Conservation (phyloP, 2,329 filamentous ascomycete species). For the Epichloe bromicola region DNA sequence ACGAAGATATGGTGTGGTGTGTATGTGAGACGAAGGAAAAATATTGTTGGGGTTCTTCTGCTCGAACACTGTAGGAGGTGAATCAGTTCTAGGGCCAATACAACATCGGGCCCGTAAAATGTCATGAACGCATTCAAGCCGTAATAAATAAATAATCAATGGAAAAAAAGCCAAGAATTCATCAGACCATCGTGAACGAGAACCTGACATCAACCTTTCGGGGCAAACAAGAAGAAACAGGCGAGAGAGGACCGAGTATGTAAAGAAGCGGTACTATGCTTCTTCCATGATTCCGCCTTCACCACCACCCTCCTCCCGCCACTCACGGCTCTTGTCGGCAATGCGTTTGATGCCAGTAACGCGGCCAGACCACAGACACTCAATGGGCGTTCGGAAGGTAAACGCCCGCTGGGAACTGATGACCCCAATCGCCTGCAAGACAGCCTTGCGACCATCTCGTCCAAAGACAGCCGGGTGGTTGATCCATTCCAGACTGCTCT, state of each 20-base stretch:
- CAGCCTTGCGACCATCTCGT: slow-evolving; percentile 86
- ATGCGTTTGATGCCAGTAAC: slow-evolving; percentile 70
- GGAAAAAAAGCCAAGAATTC: neutral
- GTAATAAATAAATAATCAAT: neutral
- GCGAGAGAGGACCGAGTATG: neutral
- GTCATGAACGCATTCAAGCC: slow-evolving; percentile 8
- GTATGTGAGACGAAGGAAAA: neutral
- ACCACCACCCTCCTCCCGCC: slow-evolving; percentile 77
- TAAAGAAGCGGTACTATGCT: slow-evolving; percentile 24
- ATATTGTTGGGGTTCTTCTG: neutral
- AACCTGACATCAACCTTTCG: too few relatives aligned
- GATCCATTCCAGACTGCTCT: slow-evolving; percentile 91
- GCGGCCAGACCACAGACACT: slow-evolving; percentile 77
- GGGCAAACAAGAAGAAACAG: neutral
- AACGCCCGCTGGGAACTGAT: slow-evolving; percentile 90
- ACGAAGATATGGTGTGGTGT: neutral
- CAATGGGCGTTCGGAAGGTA: slow-evolving; percentile 82
- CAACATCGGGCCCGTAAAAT: neutral
- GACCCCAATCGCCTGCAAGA: slow-evolving; percentile 90
- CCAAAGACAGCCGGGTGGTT: slow-evolving; percentile 91
- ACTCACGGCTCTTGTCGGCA: slow-evolving; percentile 75
- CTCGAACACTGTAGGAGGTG: neutral
- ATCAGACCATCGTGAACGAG: neutral
- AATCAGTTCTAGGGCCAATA: neutral
- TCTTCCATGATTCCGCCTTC: slow-evolving; percentile 52